These are phyloP conservation scores for Schoenoplectus triqueter DNA, from an alignment of 202 grass and related monocot genomes.

Conservation along the genomic window DNA sequence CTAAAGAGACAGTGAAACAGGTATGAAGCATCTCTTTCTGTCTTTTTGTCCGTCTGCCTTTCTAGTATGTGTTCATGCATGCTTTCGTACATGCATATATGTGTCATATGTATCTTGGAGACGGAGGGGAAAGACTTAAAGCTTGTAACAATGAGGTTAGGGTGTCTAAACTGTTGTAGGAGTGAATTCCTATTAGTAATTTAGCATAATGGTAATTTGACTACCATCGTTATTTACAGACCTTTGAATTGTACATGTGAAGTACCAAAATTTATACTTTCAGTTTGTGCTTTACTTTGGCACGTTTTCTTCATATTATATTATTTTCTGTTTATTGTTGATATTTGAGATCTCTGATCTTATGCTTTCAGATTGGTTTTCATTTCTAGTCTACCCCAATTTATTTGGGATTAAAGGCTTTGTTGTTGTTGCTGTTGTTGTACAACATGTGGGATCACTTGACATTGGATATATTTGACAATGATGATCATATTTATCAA, in stretches of 20 bases:
- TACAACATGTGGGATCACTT: neutral
- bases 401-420: too few species aligned
- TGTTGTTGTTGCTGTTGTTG: too few species aligned
- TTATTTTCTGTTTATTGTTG: neutral
- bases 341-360: too few species aligned
- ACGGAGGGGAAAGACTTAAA: neutral
- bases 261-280: neutral
- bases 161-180: neutral
- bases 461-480: conserved; percentile 6
- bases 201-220: too few species aligned
- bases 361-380: too few species aligned
- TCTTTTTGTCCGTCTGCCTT: neutral
- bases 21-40: conserved; percentile 39
- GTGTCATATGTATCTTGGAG: neutral
- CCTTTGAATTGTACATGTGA: neutral
- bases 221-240: neutral
- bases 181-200: too few species aligned
- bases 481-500: neutral
- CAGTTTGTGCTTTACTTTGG: neutral
- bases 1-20: conserved; percentile 73
- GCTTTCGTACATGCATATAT: neutral
- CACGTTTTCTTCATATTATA: neutral
- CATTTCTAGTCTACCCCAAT: too few species aligned
- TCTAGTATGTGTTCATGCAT: neutral
- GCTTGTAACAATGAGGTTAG: neutral